phyloP scores from a whole-genome alignment of 169 alveolate genomes.

The Prorocentrum cordatum region DNA sequence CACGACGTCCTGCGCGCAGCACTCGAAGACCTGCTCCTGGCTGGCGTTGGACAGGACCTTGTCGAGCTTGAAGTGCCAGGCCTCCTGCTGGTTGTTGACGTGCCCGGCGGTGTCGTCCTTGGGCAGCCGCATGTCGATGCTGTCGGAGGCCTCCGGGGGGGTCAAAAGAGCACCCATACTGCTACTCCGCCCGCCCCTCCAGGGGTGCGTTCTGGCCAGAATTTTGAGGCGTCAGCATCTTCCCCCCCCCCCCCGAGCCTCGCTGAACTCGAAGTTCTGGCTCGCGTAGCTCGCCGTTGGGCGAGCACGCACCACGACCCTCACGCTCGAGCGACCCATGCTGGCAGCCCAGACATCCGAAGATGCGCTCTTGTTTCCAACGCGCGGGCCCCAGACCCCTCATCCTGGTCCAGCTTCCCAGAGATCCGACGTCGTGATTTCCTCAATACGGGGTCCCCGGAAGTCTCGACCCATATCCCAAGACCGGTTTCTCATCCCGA shows the following conservation, averaged over 20 bases:
- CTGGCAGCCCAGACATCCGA: not conserved
- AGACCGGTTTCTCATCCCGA: too few relatives aligned
- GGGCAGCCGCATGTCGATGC: constrained; percentile 74
- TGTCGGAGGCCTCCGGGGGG: constrained; percentile 75
- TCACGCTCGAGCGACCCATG: constrained; percentile 75
- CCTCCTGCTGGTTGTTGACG: constrained; percentile 68
- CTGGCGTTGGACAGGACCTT: constrained; percentile 48
- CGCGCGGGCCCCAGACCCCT: too few relatives aligned
- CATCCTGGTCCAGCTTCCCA: too few relatives aligned
- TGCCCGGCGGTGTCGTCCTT: constrained; percentile 33
- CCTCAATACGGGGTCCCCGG: too few relatives aligned
- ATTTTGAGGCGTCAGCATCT: not conserved
- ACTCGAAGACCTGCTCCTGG: constrained; percentile 61
- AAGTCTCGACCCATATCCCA: too few relatives aligned
- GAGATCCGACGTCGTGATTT: too few relatives aligned
- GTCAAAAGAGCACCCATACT: not conserved
- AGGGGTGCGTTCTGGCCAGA: not conserved
- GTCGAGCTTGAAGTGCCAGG: constrained; percentile 65
- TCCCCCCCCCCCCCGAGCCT: not conserved
- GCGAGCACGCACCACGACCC: constrained; percentile 85
- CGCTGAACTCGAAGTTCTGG: constrained; percentile 68
- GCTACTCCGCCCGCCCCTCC: not conserved
- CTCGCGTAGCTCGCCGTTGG: constrained; percentile 81
- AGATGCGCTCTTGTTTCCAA: too few relatives aligned
- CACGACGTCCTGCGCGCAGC: constrained; percentile 72